Conservation (phyloP, 2,329 filamentous ascomycete genomes). For the Rhynchosporium secalis region DNA sequence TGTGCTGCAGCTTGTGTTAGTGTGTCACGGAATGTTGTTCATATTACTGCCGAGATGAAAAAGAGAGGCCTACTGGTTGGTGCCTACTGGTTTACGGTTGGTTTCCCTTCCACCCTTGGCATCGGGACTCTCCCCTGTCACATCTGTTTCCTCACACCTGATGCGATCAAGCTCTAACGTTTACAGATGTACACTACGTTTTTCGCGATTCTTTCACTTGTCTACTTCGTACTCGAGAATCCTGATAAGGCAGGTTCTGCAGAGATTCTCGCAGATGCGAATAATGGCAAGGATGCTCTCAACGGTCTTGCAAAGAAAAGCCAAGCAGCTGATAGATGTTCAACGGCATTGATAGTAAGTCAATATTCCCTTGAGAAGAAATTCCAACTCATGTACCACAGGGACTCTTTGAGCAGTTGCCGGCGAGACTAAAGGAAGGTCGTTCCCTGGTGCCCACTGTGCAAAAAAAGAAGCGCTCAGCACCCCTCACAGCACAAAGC, state of each 20-base stretch:
- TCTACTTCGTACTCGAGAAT: conserved; percentile 81
- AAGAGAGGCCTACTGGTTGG: conserved; percentile 74
- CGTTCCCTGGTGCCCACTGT: conserved; percentile 42
- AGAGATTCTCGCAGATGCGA: conserved; percentile 82
- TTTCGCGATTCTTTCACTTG: conserved; percentile 75
- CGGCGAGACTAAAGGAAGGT: conserved; percentile 65
- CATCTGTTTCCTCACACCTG: neutral
- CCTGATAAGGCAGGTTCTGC: conserved; percentile 71
- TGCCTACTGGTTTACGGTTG: conserved; percentile 75
- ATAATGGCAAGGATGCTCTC: conserved; percentile 80
- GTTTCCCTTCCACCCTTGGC: neutral
- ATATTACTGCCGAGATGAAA: conserved; percentile 77
- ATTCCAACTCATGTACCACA: conserved; percentile 43
- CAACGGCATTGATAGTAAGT: conserved; percentile 71
- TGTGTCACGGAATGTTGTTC: conserved; percentile 69
- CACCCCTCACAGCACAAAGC: conserved; percentile 51
- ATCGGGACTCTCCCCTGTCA: neutral
- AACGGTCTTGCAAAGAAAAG: conserved; percentile 78
- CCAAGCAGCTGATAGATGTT: conserved; percentile 85
- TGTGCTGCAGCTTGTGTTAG: conserved; percentile 64
- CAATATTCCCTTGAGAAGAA: neutral
- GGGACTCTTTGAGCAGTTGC: conserved; percentile 82
- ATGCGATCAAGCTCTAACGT: neutral
- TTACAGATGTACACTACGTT: conserved; percentile 71
- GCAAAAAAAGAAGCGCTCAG: conserved; percentile 57